Base-by-base conservation (phyloP, 805 yeast species). In the Metschnikowia koreensis region DNA sequence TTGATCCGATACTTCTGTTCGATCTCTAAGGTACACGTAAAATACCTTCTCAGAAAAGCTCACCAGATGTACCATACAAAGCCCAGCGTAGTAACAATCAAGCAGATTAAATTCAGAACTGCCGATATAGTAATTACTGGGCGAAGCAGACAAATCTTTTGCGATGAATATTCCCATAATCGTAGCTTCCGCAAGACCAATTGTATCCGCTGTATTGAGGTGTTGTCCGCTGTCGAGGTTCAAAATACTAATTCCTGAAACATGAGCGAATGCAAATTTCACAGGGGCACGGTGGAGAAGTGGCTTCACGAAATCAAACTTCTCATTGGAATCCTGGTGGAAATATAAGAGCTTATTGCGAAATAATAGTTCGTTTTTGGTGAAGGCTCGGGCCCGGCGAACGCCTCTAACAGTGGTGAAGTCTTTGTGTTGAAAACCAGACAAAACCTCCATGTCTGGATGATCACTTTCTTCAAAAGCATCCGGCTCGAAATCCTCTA, bases 41-140 rank as follows among this genome's bases (percentile, higher is more conserved):
- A 87, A 59, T 13, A 69, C 55, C 9, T 69, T 61, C 1, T 67
- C 60, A 0, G 54, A 51, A 0, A 55, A 51, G 57, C 84, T 78
- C 11, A 89, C 67, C 1, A 93, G 86, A 61, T 90, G 97, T 0
- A 89, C 73, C 45, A 89, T 70, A 1, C 80, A 83, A 34, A 86
- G 66, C 0, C 88, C 85, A 16, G 75, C 57, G 54, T 79, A 82
- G 2, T 59, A 50, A 12, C 40, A 28, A 15, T 48, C 47, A 29
- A 44, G 41, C 39, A 3, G 29, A 10, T 28, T 11, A 33, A 52
- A 43, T 11, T 40, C 53, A 22, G 26, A 47, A 33, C 36, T 55
- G 41, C 22, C 40, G 17, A 45, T 13, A 27, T 34, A 44, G 38
- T 38, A 31, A 11, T 38, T 38, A 2, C 28, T 34, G 12, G 49